Percentiles rank a stretch among this genome's conserved stretches.
phyloP scores from a whole-genome alignment of 306 rosid species.

The Elaeagnus macrophylla region DNA sequence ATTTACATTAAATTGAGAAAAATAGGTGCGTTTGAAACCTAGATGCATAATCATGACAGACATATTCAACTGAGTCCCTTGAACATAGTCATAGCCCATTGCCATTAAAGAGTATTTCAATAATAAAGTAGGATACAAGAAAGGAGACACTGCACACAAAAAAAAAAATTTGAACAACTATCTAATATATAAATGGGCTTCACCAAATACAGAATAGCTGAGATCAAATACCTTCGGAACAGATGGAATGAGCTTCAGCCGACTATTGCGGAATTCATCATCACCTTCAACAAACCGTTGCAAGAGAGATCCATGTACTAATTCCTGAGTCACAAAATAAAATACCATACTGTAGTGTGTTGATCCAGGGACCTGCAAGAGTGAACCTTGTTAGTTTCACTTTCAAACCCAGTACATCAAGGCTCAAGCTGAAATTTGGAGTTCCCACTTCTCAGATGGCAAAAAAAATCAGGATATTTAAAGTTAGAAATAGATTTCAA shows the following conservation, averaged over 20 bases:
- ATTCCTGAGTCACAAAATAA: slow-evolving; percentile 74
- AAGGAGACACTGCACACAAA: no score
- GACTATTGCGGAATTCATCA: slow-evolving; percentile 93
- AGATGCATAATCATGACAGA: no score
- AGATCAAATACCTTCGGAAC: slow-evolving; percentile 73
- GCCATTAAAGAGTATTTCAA: no score
- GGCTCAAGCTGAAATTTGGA: not conserved
- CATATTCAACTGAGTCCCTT: no score
- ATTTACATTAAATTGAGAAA: no score
- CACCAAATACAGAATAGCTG: not conserved
- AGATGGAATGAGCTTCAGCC: slow-evolving; percentile 94
- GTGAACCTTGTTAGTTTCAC: slow-evolving; percentile 16
- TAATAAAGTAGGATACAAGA: no score
- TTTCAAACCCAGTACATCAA: slow-evolving; percentile 7
- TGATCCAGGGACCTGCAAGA: slow-evolving; percentile 81
- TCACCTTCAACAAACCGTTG: slow-evolving; percentile 96
- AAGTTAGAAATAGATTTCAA: slow-evolving; percentile 8
- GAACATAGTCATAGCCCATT: no score
- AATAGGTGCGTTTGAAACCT: no score
- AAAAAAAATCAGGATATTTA: no score
- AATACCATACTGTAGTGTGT: slow-evolving; percentile 96
- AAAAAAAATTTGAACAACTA: no score
- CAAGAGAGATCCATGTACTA: slow-evolving; percentile 84
- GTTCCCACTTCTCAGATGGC: no score
- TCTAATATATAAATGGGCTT: no score